phyloP scores from a whole-genome alignment of 2,329 filamentous ascomycete genomes.

The Epichloe glyceriae region DNA sequence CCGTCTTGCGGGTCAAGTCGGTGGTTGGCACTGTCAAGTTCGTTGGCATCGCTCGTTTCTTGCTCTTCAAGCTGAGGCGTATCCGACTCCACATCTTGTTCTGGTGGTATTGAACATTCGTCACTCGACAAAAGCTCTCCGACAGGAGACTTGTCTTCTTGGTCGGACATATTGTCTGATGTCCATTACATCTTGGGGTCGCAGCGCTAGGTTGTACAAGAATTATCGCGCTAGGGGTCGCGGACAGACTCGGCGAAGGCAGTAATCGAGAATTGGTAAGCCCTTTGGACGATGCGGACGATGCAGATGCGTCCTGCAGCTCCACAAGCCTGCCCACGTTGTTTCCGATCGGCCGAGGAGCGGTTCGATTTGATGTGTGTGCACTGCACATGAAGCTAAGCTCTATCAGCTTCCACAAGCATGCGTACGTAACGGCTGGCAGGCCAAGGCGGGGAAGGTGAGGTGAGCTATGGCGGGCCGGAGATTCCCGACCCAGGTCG shows the following conservation, averaged over 20 bases:
- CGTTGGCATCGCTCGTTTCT: background rate
- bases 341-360: background rate
- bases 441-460: conserved; percentile 6
- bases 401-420: background rate
- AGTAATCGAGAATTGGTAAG: background rate
- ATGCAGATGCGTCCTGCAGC: background rate
- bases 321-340: background rate
- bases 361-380: background rate
- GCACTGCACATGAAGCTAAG: background rate
- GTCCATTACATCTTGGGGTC: conserved; percentile 24
- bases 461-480: conserved; percentile 5
- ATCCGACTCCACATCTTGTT: conserved; percentile 10
- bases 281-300: background rate
- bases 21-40: conserved; percentile 15
- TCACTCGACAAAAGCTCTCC: conserved; percentile 28
- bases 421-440: conserved; percentile 7
- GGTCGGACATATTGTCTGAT: conserved; percentile 31
- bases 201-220: background rate
- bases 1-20: conserved; percentile 31
- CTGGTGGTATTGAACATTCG: conserved; percentile 27
- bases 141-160: conserved; percentile 30
- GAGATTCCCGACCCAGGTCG: conserved; percentile 6
- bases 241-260: background rate
- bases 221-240: background rate
- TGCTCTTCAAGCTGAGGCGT: conserved; percentile 4